phyloP scores from a whole-genome alignment of 495 filamentous ascomycete genomes.

The Cetradonia linearis region DNA sequence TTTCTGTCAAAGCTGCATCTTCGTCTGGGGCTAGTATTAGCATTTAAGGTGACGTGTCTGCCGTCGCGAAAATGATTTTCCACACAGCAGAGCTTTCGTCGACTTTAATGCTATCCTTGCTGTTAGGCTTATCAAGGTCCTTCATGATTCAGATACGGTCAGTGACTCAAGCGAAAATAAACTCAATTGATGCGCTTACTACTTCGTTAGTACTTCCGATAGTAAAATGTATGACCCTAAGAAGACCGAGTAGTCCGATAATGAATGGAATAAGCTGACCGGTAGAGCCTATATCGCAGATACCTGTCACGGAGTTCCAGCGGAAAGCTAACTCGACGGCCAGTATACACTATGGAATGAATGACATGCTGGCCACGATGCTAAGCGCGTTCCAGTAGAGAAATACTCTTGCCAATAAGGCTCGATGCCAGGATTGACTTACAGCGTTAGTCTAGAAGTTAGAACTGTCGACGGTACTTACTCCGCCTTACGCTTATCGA shows the following conservation, averaged over 20 bases:
- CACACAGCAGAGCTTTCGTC: not conserved
- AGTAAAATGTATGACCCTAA: not conserved
- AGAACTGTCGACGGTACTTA: not conserved
- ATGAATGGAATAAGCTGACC: conserved; percentile 26
- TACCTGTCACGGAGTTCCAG: conserved; percentile 20
- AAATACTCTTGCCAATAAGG: not conserved
- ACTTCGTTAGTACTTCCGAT: not conserved
- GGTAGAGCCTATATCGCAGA: conserved; percentile 16
- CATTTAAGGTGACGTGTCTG: not conserved
- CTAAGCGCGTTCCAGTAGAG: not conserved
- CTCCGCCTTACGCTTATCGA: not conserved
- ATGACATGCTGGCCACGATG: not conserved
- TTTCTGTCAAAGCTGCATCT: not conserved
- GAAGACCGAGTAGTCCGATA: conserved; percentile 14
- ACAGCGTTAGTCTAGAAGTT: not conserved
- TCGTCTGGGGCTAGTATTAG: not conserved
- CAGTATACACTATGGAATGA: not conserved
- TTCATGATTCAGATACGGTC: not conserved
- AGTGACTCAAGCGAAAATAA: not conserved
- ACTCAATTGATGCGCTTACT: not conserved
- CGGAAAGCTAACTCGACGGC: conserved; percentile 17
- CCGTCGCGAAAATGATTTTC: not conserved
- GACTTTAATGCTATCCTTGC: not conserved
- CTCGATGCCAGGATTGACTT: not conserved
- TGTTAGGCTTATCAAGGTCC: not conserved